These are phyloP conservation scores for Nadsonia commutata DNA, from an alignment of 1,139 yeast species.

Conservation along the genomic window DNA sequence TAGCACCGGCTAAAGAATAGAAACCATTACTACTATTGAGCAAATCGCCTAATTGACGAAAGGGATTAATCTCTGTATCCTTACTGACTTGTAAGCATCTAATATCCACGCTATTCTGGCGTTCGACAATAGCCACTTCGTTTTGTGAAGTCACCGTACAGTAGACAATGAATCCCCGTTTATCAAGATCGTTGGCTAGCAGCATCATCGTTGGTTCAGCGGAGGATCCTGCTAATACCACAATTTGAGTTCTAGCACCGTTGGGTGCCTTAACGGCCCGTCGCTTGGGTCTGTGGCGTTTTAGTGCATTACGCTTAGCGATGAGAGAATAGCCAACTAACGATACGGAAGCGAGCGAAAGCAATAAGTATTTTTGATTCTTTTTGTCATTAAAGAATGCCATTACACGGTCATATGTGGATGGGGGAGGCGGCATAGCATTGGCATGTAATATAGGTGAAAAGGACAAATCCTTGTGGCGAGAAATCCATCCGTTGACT, in stretches of 20 bases:
- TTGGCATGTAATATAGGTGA: background rate
- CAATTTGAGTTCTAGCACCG: conserved; percentile 65
- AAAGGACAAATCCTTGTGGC: background rate
- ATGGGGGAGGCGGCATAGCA: conserved; percentile 16
- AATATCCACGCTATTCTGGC: conserved; percentile 39
- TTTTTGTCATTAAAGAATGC: conserved; percentile 15
- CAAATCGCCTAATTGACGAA: conserved; percentile 28
- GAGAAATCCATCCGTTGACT: background rate
- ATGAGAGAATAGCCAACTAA: conserved; percentile 14
- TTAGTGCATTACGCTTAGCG: conserved; percentile 7
- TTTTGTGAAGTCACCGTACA: conserved; percentile 53
- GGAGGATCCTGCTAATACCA: conserved; percentile 63
- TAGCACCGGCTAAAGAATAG: conserved; percentile 40
- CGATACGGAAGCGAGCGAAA: conserved; percentile 14
- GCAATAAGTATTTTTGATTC: conserved; percentile 3
- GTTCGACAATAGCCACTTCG: conserved; percentile 44
- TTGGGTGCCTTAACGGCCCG: conserved; percentile 48
- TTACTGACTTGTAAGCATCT: conserved; percentile 32
- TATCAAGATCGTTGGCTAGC: conserved; percentile 59
- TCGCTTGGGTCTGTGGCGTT: conserved; percentile 21
- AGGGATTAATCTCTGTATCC: conserved; percentile 21
- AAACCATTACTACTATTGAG: conserved; percentile 29
- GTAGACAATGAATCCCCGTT: conserved; percentile 68
- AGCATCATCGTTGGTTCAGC: conserved; percentile 59
- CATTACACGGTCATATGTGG: conserved; percentile 11